phyloP scores from a whole-genome alignment of 139 green algal genomes.

The Zygnema cylindricum region DNA sequence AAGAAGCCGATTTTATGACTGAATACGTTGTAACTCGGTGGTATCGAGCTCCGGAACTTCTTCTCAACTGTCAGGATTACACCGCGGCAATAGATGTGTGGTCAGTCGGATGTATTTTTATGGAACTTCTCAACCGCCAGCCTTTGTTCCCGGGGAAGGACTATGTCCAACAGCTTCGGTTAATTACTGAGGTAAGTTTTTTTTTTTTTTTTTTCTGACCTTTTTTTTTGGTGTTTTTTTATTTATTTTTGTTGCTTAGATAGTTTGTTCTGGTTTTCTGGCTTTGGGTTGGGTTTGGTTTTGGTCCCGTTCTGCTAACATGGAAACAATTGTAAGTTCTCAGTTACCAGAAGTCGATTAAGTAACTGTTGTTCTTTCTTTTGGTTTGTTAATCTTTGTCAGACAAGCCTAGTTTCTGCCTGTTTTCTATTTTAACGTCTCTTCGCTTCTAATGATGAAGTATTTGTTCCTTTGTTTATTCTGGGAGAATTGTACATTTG shows the following conservation, averaged over 20 bases:
- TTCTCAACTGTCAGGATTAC: constrained; percentile 62
- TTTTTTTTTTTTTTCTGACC: constrained; percentile 80
- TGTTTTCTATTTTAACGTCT: too few species aligned
- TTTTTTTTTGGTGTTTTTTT: background rate
- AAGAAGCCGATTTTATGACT: constrained; percentile 60
- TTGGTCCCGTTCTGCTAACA: too few species aligned
- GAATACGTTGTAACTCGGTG: constrained; percentile 69
- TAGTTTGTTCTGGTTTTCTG: background rate
- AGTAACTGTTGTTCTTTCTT: too few species aligned
- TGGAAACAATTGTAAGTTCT: constrained; percentile 59
- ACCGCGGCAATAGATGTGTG: constrained; percentile 68
- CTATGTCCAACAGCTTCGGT: constrained; percentile 72
- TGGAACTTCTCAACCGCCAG: constrained; percentile 69
- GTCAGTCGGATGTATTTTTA: constrained; percentile 71
- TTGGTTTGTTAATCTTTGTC: too few species aligned
- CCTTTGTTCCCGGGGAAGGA: constrained; percentile 71
- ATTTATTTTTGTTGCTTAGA: background rate
- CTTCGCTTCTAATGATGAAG: too few species aligned
- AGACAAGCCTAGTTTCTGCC: constrained; percentile 57
- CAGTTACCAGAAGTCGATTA: too few species aligned
- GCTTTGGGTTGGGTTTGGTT: background rate
- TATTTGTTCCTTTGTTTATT: too few species aligned
- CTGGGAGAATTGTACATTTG: too few species aligned
- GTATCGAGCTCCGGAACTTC: constrained; percentile 66
- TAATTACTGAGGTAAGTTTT: constrained; percentile 67